Conservation (phyloP, 108 stramenopile species). For the Pelagomonas calceolata region DNA sequence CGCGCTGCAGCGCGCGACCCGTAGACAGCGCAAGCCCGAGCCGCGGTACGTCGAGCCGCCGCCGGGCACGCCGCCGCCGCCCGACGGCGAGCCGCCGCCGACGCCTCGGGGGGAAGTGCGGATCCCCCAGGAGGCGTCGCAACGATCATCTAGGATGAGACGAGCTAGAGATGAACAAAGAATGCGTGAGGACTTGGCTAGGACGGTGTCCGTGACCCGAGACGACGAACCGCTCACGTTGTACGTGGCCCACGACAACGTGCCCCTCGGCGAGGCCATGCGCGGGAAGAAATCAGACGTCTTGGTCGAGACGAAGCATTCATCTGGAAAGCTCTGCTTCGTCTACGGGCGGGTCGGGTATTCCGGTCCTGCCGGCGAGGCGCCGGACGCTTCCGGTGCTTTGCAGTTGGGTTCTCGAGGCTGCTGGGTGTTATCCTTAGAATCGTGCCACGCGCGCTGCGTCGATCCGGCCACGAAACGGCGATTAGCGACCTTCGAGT, state of each 20-base stretch:
- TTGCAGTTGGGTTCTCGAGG: neutral
- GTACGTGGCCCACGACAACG: constrained; percentile 51
- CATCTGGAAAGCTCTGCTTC: neutral
- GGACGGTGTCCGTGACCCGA: no score
- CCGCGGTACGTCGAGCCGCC: no score
- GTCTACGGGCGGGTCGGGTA: neutral
- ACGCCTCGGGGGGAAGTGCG: no score
- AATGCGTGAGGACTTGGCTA: no score
- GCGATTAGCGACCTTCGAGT: neutral
- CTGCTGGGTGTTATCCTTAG: neutral
- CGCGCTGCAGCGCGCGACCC: no score
- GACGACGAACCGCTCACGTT: no score
- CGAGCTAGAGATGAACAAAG: no score
- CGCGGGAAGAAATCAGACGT: constrained; percentile 25
- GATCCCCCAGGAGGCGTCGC: no score
- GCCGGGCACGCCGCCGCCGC: no score
- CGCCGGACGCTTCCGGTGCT: neutral
- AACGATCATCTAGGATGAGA: constrained; percentile 22
- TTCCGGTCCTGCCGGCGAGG: neutral
- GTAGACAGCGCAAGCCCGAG: no score
- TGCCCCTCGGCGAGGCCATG: constrained; percentile 30
- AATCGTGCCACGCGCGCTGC: neutral
- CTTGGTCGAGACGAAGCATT: constrained; percentile 47
- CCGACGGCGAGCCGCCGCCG: no score
- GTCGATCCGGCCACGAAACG: neutral